Evolutionary conservation across 2,329 filamentous ascomycete genomes (phyloP).

Genomic region (Pyricularia sp.): DNA sequence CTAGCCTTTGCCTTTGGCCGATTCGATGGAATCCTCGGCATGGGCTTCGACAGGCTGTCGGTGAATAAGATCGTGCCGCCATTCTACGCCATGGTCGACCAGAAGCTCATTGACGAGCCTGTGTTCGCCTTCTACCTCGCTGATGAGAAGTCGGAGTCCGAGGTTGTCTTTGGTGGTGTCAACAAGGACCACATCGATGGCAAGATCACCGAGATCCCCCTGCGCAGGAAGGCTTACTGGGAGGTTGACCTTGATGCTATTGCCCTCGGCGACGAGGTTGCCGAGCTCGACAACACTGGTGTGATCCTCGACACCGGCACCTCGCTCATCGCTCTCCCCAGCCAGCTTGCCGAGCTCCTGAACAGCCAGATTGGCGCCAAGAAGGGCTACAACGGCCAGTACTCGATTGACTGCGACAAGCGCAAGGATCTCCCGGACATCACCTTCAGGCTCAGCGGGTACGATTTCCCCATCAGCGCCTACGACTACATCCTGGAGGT

Average conservation of each 20-base stretch:
- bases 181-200: conserved; percentile 74
- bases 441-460: conserved; percentile 79
- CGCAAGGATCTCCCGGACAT: conserved; percentile 80
- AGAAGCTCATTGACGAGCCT: conserved; percentile 80
- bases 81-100: conserved; percentile 92
- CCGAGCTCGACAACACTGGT: conserved; percentile 88
- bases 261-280: conserved; percentile 74
- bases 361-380: conserved; percentile 97
- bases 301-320: conserved; percentile 97
- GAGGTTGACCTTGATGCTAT: conserved; percentile 95
- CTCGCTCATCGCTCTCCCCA: conserved; percentile 91
- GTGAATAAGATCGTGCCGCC: conserved; percentile 92
- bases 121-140: conserved; percentile 97
- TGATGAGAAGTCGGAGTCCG: conserved; percentile 63
- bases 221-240: conserved; percentile 99
- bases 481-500: conserved; percentile 96
- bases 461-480: conserved; percentile 84
- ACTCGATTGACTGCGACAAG: conserved; percentile 82
- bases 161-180: conserved; percentile 82
- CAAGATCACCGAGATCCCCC: conserved; percentile 84
- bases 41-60: conserved; percentile 93
- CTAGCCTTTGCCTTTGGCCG: conserved; percentile 95
- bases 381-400: conserved; percentile 96
- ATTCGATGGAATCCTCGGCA: conserved; percentile 92
- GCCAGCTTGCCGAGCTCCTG: conserved; percentile 84